These are phyloP conservation scores for Schwanniomyces occidentalis DNA, from an alignment of 805 yeast species.

Conservation along the genomic window DNA sequence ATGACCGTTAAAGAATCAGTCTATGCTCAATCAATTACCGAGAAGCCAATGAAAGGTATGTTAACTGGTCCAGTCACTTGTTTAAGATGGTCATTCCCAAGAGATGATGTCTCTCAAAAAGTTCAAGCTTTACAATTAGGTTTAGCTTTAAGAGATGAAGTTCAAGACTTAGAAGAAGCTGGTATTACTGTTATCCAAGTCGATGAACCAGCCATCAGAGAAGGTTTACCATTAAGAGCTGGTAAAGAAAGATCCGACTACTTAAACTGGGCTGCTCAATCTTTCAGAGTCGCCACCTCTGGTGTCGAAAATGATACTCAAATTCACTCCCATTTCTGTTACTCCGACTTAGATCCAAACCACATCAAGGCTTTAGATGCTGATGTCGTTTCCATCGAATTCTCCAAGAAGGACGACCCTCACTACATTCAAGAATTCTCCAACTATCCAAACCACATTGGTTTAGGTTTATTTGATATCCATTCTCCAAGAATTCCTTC, in stretches of 20 bases:
- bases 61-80: constrained; percentile 99
- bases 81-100: constrained; percentile 99
- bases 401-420: constrained; percentile 99
- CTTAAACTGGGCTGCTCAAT: constrained; percentile 98
- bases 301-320: constrained; percentile 95
- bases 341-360: constrained; percentile 99
- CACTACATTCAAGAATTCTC: constrained; percentile 97
- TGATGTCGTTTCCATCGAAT: constrained; percentile 98
- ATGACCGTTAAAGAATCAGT: constrained; percentile 99
- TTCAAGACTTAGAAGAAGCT: constrained; percentile 95
- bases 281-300: constrained; percentile 98
- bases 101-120: constrained; percentile 93
- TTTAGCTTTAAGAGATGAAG: constrained; percentile 98
- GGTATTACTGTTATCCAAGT: constrained; percentile 98
- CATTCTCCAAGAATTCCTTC: constrained; percentile 99
- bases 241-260: constrained; percentile 96
- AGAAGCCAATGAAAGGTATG: constrained; percentile 99
- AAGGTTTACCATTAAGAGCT: constrained; percentile 98
- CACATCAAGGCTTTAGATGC: constrained; percentile 99
- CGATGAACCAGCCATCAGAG: constrained; percentile 99
- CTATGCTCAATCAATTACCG: constrained; percentile 95
- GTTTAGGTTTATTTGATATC: constrained; percentile 98
- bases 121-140: constrained; percentile 96
- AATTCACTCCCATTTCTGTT: constrained; percentile 99
- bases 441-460: constrained; percentile 99